Evolutionary conservation across 169 alveolate species (phyloP).

Genomic region (Plasmodium gallinaceum): DNA sequence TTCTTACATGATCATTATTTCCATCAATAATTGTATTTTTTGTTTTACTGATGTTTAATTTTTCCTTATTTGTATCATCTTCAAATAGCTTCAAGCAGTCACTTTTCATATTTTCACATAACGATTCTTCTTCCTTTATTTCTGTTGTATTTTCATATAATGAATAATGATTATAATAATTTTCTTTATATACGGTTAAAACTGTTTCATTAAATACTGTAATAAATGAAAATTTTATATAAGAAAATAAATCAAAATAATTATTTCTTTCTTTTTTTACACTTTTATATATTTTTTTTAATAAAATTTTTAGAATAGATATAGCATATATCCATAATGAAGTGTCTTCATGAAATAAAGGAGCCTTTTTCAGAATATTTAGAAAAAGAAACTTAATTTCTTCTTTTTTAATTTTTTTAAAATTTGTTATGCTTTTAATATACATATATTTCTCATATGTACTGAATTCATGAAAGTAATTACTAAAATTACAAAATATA

Average conservation of each 20-base stretch:
- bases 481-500: slow-evolving; percentile 64
- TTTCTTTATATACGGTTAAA: slow-evolving; percentile 45
- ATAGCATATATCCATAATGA: slow-evolving; percentile 72
- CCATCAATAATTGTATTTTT: background rate
- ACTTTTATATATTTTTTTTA: slow-evolving; percentile 57
- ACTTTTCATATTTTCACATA: background rate
- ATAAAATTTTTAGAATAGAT: slow-evolving; percentile 66
- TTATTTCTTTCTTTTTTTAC: slow-evolving; percentile 16
- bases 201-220: slow-evolving; percentile 44
- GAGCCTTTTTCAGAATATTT: slow-evolving; percentile 38
- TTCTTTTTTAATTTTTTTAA: slow-evolving; percentile 72
- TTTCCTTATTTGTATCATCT: background rate
- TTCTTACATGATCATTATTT: background rate
- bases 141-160: background rate
- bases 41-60: background rate
- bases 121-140: background rate
- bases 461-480: slow-evolving; percentile 46
- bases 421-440: slow-evolving; percentile 52
- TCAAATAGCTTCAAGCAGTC: background rate
- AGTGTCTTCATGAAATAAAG: slow-evolving; percentile 45
- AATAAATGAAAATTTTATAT: slow-evolving; percentile 54
- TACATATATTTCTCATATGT: slow-evolving; percentile 75
- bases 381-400: slow-evolving; percentile 72
- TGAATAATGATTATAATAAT: slow-evolving; percentile 34
- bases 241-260: slow-evolving; percentile 35